These are phyloP conservation scores for Macrophomina phaseolina DNA, from an alignment of 2,329 filamentous ascomycete genomes.

Conservation along the genomic window DNA sequence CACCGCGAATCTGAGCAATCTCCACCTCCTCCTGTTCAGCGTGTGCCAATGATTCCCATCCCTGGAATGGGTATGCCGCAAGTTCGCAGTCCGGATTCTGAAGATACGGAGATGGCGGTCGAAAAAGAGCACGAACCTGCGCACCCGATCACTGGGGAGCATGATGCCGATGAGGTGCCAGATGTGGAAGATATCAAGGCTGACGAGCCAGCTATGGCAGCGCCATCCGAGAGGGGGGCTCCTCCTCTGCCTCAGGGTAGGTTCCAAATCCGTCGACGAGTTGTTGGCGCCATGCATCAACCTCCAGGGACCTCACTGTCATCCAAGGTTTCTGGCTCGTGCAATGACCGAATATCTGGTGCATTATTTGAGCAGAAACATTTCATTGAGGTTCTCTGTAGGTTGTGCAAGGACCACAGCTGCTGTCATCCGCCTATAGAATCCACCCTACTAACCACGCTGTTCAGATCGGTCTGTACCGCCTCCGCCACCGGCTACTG, in stretches of 20 bases:
- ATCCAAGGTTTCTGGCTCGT: constrained; percentile 35
- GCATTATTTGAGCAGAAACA: constrained; percentile 44
- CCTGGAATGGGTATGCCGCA: constrained; percentile 70
- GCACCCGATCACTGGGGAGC: constrained; percentile 49
- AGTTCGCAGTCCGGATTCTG: constrained; percentile 54
- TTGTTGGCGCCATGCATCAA: constrained; percentile 33
- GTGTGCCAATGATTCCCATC: constrained; percentile 65
- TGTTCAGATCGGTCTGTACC: constrained; percentile 48
- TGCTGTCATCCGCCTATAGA: background rate
- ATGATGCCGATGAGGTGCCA: constrained; percentile 54
- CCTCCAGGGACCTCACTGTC: constrained; percentile 35
- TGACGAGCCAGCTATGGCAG: constrained; percentile 49
- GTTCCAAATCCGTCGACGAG: constrained; percentile 46
- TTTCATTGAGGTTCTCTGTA: constrained; percentile 47
- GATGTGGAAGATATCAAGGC: constrained; percentile 61
- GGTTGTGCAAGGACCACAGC: constrained; percentile 32
- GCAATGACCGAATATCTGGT: constrained; percentile 41
- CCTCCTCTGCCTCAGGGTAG: constrained; percentile 59
- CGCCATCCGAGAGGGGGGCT: constrained; percentile 43
- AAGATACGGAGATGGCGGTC: constrained; percentile 49
- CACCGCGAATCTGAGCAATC: constrained; percentile 29
- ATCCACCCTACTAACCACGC: background rate
- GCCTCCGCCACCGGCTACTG: constrained; percentile 36
- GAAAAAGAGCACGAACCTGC: constrained; percentile 58
- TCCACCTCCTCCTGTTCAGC: constrained; percentile 38